Base-by-base conservation (phyloP, 2,329 filamentous ascomycete genomes). In the Beauveria bassiana region DNA sequence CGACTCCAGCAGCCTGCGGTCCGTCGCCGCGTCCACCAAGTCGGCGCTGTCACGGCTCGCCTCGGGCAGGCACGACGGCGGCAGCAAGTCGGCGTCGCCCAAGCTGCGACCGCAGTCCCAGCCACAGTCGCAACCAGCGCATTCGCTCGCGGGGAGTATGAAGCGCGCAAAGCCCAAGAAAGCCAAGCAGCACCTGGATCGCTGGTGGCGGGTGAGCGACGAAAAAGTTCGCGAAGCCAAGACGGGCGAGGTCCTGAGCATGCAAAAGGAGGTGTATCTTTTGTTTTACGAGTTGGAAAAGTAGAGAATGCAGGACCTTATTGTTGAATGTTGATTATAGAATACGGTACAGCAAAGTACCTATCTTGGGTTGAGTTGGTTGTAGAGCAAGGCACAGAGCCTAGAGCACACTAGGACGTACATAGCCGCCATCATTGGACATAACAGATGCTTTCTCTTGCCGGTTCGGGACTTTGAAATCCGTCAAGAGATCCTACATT, bases 121-220 rank as follows among this genome's bases (percentile, higher is more conserved):
- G 18, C 49, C 49, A n/a, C 57, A 53, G 18, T 16, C 46, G 34
- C 56, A 59, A 26, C 20, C 46, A 2, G 63, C 69, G 26, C 57
- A 65, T 59, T 61, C 18, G 40, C 60, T 26, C 50, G 64, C 28
- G 65, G 66, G 55, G 47, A 59, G 46, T 20, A 72, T 67, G 46
- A 66, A 71, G 58, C 40, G 49, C 16, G 72, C 68, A 12, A 79
- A 77, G 59, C 72, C 80, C 42, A 83, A 78, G 65, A 86, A 84
- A 67, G 85, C 82, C 63, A 86, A 84, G 69, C 56, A 67, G 24
- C 74, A 78, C 14, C 83, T 81, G 50, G 88, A 96, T 70, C 86
- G 74, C 65, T 99, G 95, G 95, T 99, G 95, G 95, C 86, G 95
- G 42, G 96, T 99, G 66, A 97, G 93, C 66, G 95, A 99, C 72